These are phyloP conservation scores for Microbotryum silenes-acaulis DNA, from an alignment of 1,284 basidiomycete genomes.

Conservation along the genomic window DNA sequence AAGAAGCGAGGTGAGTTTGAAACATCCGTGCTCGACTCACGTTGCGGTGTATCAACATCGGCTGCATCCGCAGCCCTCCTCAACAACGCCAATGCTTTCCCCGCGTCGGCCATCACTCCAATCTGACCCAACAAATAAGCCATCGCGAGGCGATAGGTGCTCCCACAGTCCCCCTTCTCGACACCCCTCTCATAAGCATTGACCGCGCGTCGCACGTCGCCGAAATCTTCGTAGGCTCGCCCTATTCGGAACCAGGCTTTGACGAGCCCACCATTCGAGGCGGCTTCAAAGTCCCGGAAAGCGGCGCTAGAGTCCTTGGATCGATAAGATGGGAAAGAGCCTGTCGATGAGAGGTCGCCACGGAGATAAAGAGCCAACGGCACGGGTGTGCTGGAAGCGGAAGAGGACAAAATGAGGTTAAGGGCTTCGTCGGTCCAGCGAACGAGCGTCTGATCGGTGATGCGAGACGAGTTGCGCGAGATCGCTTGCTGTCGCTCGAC, in stretches of 20 bases:
- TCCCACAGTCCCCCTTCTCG: slow-evolving; percentile 52
- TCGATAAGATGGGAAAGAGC: slow-evolving; percentile 47
- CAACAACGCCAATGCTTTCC: slow-evolving; percentile 62
- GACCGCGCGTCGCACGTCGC: slow-evolving; percentile 51
- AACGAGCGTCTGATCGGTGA: slow-evolving; percentile 57
- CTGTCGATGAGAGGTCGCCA: slow-evolving; percentile 61
- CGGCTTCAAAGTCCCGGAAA: slow-evolving; percentile 73
- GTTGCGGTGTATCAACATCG: slow-evolving; percentile 46
- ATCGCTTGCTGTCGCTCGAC: slow-evolving; percentile 55
- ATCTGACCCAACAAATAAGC: slow-evolving; percentile 82
- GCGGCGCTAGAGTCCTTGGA: slow-evolving; percentile 64
- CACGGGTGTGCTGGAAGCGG: slow-evolving; percentile 43
- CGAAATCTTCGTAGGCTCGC: slow-evolving; percentile 65
- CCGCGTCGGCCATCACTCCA: slow-evolving; percentile 51
- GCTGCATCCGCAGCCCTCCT: slow-evolving; percentile 67
- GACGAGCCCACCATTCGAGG: slow-evolving; percentile 63
- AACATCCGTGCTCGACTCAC: slow-evolving; percentile 7
- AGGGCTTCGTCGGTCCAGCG: slow-evolving; percentile 60
- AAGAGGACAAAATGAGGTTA: slow-evolving; percentile 51
- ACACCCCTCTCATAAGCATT: slow-evolving; percentile 78
- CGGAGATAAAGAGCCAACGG: slow-evolving; percentile 68
- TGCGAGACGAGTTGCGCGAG: slow-evolving; percentile 48
- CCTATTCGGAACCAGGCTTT: slow-evolving; percentile 83
- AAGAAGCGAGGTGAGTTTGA: not conserved
- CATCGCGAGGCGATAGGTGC: slow-evolving; percentile 71